Evolutionary conservation across 768 basidiomycete species (phyloP), one percentile per base, ranked within the genome.

Genomic region (Pholiota microspora): DNA sequence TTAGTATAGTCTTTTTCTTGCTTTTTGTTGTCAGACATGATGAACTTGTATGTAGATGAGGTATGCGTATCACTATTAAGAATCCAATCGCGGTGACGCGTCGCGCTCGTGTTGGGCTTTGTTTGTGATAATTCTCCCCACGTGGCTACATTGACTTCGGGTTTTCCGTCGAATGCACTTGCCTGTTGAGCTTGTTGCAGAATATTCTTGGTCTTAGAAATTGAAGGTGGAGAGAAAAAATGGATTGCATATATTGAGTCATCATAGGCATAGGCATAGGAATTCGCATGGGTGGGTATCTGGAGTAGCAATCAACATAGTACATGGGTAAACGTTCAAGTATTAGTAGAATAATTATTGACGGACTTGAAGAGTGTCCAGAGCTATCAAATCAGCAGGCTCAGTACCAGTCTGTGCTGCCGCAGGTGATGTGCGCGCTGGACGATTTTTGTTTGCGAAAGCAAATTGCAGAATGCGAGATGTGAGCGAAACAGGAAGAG

Each of bases 1-100:
- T 81, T 76, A 0, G 92, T 88, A 61, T 78, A 97, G 67, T 98
- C 95, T 67, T 83, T 86, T 67, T 92, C 90, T 71, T 91, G 87
- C 71, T 90, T 89, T 75, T 85, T 86, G 70, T 82, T 80, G 61
- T 92, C 90, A 36, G 88, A 77, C 89, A 91, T 92, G 64, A 70
- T 79, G 70, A 74, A 75, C 52, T 51, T 64, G 67, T 60, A 73
- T 61, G 67, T 66, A 64, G 62, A 65, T 66, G 69, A 71, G 68
- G 69, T 71, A 64, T 73, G 61, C 28, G 61, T 59, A 60, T 45
- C n/a, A n/a, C n/a, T n/a, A n/a, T n/a, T 58, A 21, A 56, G 45
- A 55, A 51, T 59, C 61, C 64, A 71, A 74, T 65, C 70, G 69
- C 69, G 72, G 71, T 84, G 82, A 85, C 84, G 84, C 85, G 85